These are phyloP conservation scores for Lactifluus piperatus DNA, from an alignment of 768 basidiomycete species.

Conservation along the genomic window DNA sequence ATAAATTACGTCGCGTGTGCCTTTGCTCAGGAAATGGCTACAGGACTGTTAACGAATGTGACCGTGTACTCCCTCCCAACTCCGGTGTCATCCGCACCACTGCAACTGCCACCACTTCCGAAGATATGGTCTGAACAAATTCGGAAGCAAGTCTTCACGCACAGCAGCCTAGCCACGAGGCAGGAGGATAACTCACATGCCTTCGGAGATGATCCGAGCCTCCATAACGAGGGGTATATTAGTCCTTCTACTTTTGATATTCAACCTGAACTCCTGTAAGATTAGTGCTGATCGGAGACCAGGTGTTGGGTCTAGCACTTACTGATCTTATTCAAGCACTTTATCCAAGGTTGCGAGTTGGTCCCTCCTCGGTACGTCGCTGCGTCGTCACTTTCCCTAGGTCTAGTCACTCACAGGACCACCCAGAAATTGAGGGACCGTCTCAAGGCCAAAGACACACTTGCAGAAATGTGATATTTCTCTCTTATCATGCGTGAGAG, in stretches of 20 bases:
- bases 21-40: too few relatives aligned
- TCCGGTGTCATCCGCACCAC: too few relatives aligned
- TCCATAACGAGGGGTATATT: not conserved
- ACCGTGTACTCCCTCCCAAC: too few relatives aligned
- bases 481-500: not conserved
- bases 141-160: not conserved
- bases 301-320: not conserved
- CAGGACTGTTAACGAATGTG: too few relatives aligned
- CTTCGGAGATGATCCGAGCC: not conserved
- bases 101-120: not conserved
- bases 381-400: not conserved
- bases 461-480: constrained; percentile 2
- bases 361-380: constrained; percentile 1
- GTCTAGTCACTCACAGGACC: not conserved
- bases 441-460: not conserved
- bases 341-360: not conserved
- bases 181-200: not conserved
- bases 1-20: too few relatives aligned
- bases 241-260: not conserved
- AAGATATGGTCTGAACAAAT: not conserved
- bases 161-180: not conserved
- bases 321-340: constrained; percentile 5
- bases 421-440: constrained; percentile 5
- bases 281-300: constrained; percentile 7
- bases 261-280: not conserved